A percentile compares a stretch with the other conserved stretches of the same genome.
Conservation (phyloP, 768 basidiomycete species). For the Panellus pusillus region DNA sequence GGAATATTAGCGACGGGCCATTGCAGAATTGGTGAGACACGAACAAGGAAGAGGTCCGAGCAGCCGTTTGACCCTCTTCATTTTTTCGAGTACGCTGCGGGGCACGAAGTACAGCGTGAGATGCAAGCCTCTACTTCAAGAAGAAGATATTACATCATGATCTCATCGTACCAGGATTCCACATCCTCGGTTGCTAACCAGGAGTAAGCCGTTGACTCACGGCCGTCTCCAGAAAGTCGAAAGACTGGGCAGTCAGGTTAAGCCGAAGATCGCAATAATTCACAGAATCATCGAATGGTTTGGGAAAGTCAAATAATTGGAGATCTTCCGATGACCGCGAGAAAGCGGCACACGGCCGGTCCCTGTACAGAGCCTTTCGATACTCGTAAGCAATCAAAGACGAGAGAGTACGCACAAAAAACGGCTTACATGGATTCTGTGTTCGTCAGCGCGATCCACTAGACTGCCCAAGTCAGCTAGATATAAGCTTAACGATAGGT, state of each 20-base stretch:
- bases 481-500: neutral
- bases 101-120: neutral
- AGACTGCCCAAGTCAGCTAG: neutral
- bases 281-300: conserved; percentile 22
- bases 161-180: conserved; percentile 33
- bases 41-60: conserved; percentile 19
- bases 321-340: conserved; percentile 29
- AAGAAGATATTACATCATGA: conserved; percentile 27
- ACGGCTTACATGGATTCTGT: conserved; percentile 34
- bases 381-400: neutral
- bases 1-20: neutral
- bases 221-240: conserved; percentile 29
- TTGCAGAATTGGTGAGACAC: neutral
- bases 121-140: neutral
- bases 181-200: conserved; percentile 19
- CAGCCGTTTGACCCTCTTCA: conserved; percentile 15
- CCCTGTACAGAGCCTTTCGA: conserved; percentile 34
- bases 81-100: conserved; percentile 12
- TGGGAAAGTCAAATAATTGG: conserved; percentile 29
- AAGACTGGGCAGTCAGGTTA: conserved; percentile 30
- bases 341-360: conserved; percentile 39
- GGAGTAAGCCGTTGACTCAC: conserved; percentile 29
- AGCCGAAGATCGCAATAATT: conserved; percentile 34
- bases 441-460: conserved; percentile 37
- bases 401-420: conserved; percentile 4